Conservation (phyloP, 768 basidiomycete species). For the Macrocybe gigantea region DNA sequence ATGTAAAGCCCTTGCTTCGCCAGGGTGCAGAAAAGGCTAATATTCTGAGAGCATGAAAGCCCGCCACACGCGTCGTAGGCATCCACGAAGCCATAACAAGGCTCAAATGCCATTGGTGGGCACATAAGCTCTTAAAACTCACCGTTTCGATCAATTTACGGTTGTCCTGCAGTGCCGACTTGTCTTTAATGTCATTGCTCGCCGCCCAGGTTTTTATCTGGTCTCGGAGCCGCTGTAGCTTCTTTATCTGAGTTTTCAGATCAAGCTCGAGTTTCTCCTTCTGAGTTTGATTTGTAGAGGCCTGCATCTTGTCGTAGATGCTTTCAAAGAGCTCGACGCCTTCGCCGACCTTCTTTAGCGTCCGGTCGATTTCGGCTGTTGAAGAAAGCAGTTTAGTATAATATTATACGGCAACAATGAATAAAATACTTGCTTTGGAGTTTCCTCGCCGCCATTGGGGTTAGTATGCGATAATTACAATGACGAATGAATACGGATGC, state of each 20-base stretch:
- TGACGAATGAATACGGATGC: slow-evolving; percentile 6
- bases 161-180: slow-evolving; percentile 86
- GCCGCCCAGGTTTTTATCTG: slow-evolving; percentile 99
- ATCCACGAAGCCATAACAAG: slow-evolving; percentile 6
- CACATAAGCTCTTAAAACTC: slow-evolving; percentile 27
- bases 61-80: slow-evolving; percentile 11
- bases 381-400: slow-evolving; percentile 1
- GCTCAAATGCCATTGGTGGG: slow-evolving; percentile 5
- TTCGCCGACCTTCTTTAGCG: slow-evolving; percentile 93
- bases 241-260: slow-evolving; percentile 90
- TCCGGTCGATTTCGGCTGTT: slow-evolving; percentile 96
- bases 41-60: no score
- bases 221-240: slow-evolving; percentile 94
- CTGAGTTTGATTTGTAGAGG: slow-evolving; percentile 81
- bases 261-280: slow-evolving; percentile 49
- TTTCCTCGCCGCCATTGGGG: slow-evolving; percentile 83
- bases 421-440: slow-evolving; percentile 59
- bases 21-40: slow-evolving; percentile 3
- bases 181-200: slow-evolving; percentile 99
- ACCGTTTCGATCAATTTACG: slow-evolving; percentile 96
- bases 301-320: slow-evolving; percentile 98
- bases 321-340: slow-evolving; percentile 93
- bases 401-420: neutral
- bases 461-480: slow-evolving; percentile 1
- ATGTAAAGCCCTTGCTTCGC: slow-evolving; percentile 1